A percentile compares a stretch with the other conserved stretches of the same genome.
Conservation (phyloP, 73 alveolate species). For the Stentor roeselii region DNA sequence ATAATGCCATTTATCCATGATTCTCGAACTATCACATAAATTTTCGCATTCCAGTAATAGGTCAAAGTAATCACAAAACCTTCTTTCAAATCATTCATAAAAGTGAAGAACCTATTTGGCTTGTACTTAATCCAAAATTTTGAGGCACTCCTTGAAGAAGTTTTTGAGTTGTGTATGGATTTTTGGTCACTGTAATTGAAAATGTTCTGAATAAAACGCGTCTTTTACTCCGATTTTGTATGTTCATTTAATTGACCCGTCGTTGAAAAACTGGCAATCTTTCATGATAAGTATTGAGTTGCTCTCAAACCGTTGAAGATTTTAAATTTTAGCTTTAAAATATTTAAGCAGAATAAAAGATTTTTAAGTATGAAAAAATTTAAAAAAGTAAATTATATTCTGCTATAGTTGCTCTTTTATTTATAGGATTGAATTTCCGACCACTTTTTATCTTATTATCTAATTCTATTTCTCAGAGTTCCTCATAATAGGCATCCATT, state of each 20-base stretch:
- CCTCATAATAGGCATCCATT: too few species aligned
- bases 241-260: not conserved
- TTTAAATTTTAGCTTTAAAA: too few species aligned
- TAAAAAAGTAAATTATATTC: too few species aligned
- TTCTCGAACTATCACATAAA: not conserved
- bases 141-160: not conserved
- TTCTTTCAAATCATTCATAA: not conserved
- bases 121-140: not conserved
- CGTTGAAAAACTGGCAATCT: not conserved
- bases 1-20: not conserved
- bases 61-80: not conserved
- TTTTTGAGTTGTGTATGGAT: not conserved
- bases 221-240: conserved; percentile 14
- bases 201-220: not conserved
- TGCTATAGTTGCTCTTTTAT: too few species aligned
- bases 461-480: too few species aligned
- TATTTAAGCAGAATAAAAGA: too few species aligned
- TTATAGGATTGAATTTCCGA: too few species aligned
- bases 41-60: conserved; percentile 10
- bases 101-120: not conserved
- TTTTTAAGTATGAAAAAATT: too few species aligned
- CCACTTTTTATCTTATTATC: too few species aligned
- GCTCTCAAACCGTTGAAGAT: conserved; percentile 3
- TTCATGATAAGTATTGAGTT: not conserved
- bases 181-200: not conserved